Evolutionary conservation across 192 early-diverging fungal species (phyloP).

Genomic region (Coemansia javaensis): DNA sequence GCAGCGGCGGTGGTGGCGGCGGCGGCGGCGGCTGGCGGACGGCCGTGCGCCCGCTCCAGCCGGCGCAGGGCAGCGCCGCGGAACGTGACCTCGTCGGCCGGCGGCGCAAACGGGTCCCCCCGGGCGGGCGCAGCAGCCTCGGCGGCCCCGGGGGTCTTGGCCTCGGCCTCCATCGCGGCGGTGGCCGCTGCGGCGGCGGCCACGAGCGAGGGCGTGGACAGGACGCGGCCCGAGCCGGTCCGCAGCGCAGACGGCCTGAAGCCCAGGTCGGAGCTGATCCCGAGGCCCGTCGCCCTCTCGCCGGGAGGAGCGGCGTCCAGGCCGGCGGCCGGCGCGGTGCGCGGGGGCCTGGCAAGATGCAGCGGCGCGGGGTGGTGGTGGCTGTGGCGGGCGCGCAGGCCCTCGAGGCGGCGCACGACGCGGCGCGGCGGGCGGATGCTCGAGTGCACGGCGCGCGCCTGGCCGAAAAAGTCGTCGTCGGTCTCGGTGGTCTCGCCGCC

Average conservation of each 20-base stretch:
- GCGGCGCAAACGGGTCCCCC: conserved; percentile 23
- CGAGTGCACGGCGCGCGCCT: conserved; percentile 17
- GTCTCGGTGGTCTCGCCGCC: conserved; percentile 44
- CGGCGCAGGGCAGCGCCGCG: conserved; percentile 37
- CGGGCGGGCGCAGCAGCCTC: neutral
- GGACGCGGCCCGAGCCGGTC: conserved; percentile 7
- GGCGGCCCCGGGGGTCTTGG: neutral
- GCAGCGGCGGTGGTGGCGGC: conserved; percentile 1
- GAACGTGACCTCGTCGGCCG: conserved; percentile 34
- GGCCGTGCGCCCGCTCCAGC: conserved; percentile 28
- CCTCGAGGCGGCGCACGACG: conserved; percentile 33
- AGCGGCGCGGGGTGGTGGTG: conserved; percentile 16
- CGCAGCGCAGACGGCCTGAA: neutral
- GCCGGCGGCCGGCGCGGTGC: conserved; percentile 17
- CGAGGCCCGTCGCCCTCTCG: conserved; percentile 19
- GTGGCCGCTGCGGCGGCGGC: conserved; percentile 6
- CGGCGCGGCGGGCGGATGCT: conserved; percentile 36
- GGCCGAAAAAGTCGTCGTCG: conserved; percentile 45
- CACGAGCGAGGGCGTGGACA: conserved; percentile 26
- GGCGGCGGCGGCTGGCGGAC: conserved; percentile 2
- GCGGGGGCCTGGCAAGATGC: conserved; percentile 9
- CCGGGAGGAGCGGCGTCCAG: neutral
- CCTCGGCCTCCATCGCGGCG: neutral
- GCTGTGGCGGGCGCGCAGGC: conserved; percentile 25
- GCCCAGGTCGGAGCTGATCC: conserved; percentile 27